Evolutionary conservation across 2,329 filamentous ascomycete genomes (phyloP).

Genomic region (Alternaria metachromatica): DNA sequence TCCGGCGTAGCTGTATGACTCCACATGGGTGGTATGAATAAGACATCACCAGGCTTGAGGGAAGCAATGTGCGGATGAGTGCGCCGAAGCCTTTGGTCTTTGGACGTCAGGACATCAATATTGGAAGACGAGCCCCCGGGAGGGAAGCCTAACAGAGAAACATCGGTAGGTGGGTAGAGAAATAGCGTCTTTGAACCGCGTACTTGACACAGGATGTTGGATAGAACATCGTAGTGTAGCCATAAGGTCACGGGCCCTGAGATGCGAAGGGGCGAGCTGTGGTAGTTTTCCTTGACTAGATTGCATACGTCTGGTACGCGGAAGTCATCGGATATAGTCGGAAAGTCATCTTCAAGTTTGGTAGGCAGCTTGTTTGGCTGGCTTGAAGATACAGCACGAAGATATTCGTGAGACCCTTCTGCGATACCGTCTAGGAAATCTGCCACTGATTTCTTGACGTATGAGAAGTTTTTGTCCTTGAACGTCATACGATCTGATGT

Average conservation of each 20-base stretch:
- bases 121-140: slow-evolving; percentile 82
- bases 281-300: slow-evolving; percentile 64
- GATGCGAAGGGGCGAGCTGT: slow-evolving; percentile 81
- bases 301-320: slow-evolving; percentile 59
- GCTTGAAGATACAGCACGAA: slow-evolving; percentile 76
- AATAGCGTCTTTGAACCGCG: slow-evolving; percentile 74
- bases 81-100: slow-evolving; percentile 26
- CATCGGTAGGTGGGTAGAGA: slow-evolving; percentile 80
- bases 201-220: slow-evolving; percentile 84
- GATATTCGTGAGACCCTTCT: slow-evolving; percentile 70
- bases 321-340: slow-evolving; percentile 73
- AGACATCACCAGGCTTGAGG: slow-evolving; percentile 73
- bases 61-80: slow-evolving; percentile 70
- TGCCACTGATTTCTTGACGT: slow-evolving; percentile 71
- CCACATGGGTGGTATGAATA: slow-evolving; percentile 86
- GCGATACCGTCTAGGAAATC: slow-evolving; percentile 67
- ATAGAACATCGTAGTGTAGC: slow-evolving; percentile 92
- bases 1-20: slow-evolving; percentile 72
- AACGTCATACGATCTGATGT: slow-evolving; percentile 76
- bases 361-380: slow-evolving; percentile 74
- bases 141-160: slow-evolving; percentile 71
- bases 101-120: slow-evolving; percentile 68
- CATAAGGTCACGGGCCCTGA: slow-evolving; percentile 85
- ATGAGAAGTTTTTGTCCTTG: slow-evolving; percentile 80
- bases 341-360: slow-evolving; percentile 74